Evolutionary conservation across 2,329 filamentous ascomycete species (phyloP).

Genomic region (Penicillium sclerotiorum): DNA sequence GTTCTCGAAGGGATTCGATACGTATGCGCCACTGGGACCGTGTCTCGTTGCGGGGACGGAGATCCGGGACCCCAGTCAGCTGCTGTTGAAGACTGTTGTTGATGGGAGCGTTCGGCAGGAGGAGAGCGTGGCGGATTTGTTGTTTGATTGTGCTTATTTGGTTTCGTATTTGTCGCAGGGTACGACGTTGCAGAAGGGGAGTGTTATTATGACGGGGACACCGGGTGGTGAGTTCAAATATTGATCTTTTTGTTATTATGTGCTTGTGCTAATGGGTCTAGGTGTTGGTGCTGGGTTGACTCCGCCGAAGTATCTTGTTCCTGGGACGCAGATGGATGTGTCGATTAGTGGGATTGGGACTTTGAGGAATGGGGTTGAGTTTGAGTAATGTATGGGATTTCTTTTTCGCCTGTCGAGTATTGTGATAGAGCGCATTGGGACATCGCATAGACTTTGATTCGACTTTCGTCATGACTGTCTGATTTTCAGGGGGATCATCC

Average conservation of each 20-base stretch:
- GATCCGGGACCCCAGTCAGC: constrained; percentile 46
- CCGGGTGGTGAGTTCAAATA: constrained; percentile 37
- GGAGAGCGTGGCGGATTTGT: constrained; percentile 43
- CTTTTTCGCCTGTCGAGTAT: no score
- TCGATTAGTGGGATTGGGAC: constrained; percentile 47
- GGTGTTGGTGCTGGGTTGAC: constrained; percentile 49
- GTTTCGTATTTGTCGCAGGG: constrained; percentile 37
- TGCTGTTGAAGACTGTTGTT: constrained; percentile 51
- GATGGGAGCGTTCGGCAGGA: constrained; percentile 55
- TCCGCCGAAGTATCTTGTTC: constrained; percentile 42
- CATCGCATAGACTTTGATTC: no score
- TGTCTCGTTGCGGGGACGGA: constrained; percentile 48
- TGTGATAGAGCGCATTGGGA: no score
- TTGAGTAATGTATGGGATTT: no score
- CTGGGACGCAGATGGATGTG: constrained; percentile 46
- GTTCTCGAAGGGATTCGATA: constrained; percentile 62
- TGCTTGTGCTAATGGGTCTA: background rate
- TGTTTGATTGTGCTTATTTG: constrained; percentile 47
- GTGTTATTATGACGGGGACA: constrained; percentile 56
- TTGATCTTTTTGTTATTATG: background rate
- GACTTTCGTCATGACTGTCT: no score
- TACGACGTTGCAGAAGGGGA: constrained; percentile 51
- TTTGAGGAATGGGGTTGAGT: constrained; percentile 40
- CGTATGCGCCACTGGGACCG: constrained; percentile 57
- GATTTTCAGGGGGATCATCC: no score